These are phyloP conservation scores for Chaetothyriales sp. DNA, from an alignment of 2,329 filamentous ascomycete genomes.

Conservation along the genomic window DNA sequence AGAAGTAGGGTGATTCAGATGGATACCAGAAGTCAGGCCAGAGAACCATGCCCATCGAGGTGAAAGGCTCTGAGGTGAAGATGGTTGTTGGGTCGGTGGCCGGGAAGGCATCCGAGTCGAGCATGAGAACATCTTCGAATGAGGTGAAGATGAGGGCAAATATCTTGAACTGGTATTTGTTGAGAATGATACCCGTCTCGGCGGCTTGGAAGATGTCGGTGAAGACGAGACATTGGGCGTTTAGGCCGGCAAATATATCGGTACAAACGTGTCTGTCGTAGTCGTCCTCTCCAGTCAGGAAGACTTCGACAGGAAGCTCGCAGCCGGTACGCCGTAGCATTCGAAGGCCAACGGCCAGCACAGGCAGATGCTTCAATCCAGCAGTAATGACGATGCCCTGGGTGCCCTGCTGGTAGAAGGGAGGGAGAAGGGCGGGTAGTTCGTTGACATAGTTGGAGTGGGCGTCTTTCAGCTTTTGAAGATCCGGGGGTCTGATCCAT, in stretches of 20 bases:
- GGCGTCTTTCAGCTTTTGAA: conserved; percentile 23
- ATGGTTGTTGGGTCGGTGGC: conserved; percentile 29
- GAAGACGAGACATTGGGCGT: conserved; percentile 22
- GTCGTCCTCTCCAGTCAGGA: conserved; percentile 15
- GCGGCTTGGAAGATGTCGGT: conserved; percentile 19
- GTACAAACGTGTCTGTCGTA: conserved; percentile 20
- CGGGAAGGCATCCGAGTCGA: conserved; percentile 44
- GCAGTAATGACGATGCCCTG: conserved; percentile 26
- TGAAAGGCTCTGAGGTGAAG: conserved; percentile 38
- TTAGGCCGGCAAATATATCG: conserved; percentile 17
- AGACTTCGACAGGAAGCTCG: conserved; percentile 31
- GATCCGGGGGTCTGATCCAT: conserved; percentile 21
- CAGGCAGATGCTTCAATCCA: conserved; percentile 28
- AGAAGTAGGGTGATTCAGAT: conserved; percentile 30
- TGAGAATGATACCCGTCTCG: conserved; percentile 8
- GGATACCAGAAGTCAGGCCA: conserved; percentile 43
- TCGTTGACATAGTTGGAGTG: conserved; percentile 29
- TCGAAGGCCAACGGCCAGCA: conserved; percentile 29
- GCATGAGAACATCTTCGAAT: conserved; percentile 43
- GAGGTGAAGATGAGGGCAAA: conserved; percentile 43
- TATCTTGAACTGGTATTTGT: conserved; percentile 39
- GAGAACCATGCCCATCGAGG: conserved; percentile 37
- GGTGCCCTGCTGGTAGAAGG: conserved; percentile 3
- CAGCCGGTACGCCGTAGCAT: conserved; percentile 32
- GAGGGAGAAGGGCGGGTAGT: conserved; percentile 10